Evolutionary conservation across 306 rosid genomes (phyloP), one percentile per base, ranked within the genome.

Genomic region (Cucumis melo): DNA sequence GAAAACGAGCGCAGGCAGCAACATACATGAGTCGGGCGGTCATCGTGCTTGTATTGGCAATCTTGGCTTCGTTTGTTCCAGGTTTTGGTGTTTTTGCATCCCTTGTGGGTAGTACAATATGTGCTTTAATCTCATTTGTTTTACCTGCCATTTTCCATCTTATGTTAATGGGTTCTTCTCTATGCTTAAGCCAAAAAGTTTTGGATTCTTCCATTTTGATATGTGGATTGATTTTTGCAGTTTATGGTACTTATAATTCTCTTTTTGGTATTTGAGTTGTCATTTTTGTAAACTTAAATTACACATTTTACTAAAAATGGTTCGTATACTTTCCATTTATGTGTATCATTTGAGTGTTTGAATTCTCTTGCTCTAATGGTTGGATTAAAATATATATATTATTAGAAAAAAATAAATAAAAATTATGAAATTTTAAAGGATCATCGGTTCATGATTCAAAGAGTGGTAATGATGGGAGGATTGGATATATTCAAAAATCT

Each of bases 71-170:
- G 15, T 84, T 24, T n/a, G 87, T 90, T 29, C 98, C 97, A 15
- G 91, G 84, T 12, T 91, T 93, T 66, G 91, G 90, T 8, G 81
- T 84, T 15, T 88, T 86, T 58, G 97, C 89, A 20, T 93, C 98
- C 15, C 87, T 93, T 56, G 94, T 88, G 53, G 98, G 98, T 42
- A 91, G 98, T 80, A 87, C 96, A 12, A 82, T 93, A 55, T 93
- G 98, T 82, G 89, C 94, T 46, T 68, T 87, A 78, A 84, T 93
- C 84, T 93, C 97, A 21, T 93, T 89, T 79, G 92, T 93, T 80
- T 83, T 93, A 87, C 98, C 97, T 13, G 90, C 94, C 62, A 78
- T 86, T 78, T 91, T 89, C 85, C 97, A 93, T 85, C 78, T 93
- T 5, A 84, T 51, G 65, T 27, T 93, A 65, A 78, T 88, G 65